Evolutionary conservation across 2,329 filamentous ascomycete genomes (phyloP).

Genomic region (Biscogniauxia sp.): DNA sequence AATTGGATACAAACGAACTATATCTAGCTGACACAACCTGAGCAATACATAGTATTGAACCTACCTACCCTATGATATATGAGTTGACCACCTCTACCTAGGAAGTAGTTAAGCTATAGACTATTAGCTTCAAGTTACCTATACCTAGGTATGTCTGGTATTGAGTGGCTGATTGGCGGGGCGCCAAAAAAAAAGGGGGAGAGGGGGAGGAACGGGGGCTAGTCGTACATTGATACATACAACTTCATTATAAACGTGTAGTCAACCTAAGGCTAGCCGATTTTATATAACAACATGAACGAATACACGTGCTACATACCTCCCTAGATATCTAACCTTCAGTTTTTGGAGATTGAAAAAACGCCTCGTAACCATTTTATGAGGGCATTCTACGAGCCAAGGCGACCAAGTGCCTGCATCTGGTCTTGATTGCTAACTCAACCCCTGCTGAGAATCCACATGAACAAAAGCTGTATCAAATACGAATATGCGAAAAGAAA

Average conservation of each 20-base stretch:
- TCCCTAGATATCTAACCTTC: not conserved
- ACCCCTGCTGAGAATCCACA: constrained; percentile 67
- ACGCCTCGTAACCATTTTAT: not conserved
- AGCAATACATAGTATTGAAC: too few species aligned
- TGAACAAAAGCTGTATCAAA: constrained; percentile 88
- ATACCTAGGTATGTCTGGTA: too few species aligned
- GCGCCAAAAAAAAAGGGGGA: too few species aligned
- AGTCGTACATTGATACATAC: not conserved
- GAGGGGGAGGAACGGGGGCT: too few species aligned
- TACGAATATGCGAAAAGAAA: constrained; percentile 95
- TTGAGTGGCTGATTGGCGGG: not conserved
- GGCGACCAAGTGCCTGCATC: not conserved
- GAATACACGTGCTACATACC: not conserved
- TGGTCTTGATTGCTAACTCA: constrained; percentile 1
- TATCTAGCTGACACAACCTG: too few species aligned
- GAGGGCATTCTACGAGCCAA: not conserved
- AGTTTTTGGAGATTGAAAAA: not conserved
- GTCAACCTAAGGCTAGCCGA: not conserved
- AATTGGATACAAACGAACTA: too few species aligned
- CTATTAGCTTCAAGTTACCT: too few species aligned
- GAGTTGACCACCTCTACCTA: too few species aligned
- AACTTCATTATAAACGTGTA: not conserved
- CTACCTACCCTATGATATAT: too few species aligned
- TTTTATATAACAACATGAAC: not conserved
- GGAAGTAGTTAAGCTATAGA: too few species aligned